Base-by-base conservation (phyloP, 441 rosid genomes). In the Mallotus japonicus region DNA sequence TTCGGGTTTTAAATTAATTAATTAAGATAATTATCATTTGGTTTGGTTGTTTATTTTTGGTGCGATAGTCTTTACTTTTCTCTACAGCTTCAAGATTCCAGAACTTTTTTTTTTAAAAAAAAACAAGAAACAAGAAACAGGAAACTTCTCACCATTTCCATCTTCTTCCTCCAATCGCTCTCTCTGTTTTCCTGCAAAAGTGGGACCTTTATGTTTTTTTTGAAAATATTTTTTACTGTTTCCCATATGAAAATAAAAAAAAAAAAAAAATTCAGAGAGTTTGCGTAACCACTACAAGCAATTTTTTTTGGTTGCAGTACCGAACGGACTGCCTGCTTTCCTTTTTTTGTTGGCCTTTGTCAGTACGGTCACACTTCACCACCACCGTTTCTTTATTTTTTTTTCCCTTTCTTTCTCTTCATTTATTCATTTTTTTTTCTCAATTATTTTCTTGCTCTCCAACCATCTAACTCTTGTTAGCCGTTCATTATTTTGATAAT, bases 291-390 rank as follows among this genome's bases (percentile, higher is more conserved):
- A 24, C 51, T 56, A 56, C 22, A 7, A 13, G 32, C 32, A 28
- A 28, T 1, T 28, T 28, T 24, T 28, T 28, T 1, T 11, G 13
- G 10, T 8, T 8, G 63, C 60, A 61, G 71, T 28, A 57, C 62
- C 12, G 3, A 28, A 28, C 32, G 44, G 62, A 19, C 73, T 69
- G 37, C 42, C 5, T 24, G 32, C 62, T 54, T 16, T 17, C 62
- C 4, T 24, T 24, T 63, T 24, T 50, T 28, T 28, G 32, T 28
- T 28, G 32, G 57, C 42, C 70, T 50, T 13, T 28, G 34, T 55
- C 56, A 58, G 40, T 42, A 44, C 61, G 46, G 53, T 62, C 68
- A 75, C 46, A 71, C 71, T 62, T 62, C 68, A 63, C 71, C 81
- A 73, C 73, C 75, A 77, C 65, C 78, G 73, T 68, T 64, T 28